Conservation (phyloP, 345 rosid species). For the Lenwebbia sp. region DNA sequence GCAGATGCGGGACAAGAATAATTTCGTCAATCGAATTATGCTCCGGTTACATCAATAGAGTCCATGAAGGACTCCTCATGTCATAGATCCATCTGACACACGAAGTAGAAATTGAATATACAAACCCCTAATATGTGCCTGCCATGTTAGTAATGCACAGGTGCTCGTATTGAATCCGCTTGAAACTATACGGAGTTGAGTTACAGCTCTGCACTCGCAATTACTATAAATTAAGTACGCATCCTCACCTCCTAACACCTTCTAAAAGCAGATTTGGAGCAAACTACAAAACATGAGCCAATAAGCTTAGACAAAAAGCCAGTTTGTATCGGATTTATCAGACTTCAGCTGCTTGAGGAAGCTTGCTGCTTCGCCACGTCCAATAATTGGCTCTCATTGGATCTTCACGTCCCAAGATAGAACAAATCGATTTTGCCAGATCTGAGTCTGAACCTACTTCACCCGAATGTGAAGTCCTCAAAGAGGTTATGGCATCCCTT, state of each 20-base stretch:
- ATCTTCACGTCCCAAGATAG: constrained; percentile 48
- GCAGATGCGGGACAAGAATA: background rate
- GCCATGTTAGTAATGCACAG: background rate
- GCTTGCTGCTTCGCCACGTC: constrained; percentile 66
- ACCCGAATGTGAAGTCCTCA: constrained; percentile 24
- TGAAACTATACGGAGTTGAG: background rate
- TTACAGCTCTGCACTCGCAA: background rate
- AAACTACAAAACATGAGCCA: background rate
- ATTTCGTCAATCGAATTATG: background rate
- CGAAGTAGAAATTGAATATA: background rate
- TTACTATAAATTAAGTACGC: background rate
- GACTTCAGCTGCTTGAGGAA: constrained; percentile 1
- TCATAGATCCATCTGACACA: background rate
- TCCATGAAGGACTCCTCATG: background rate
- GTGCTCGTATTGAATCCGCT: background rate
- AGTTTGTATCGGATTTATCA: background rate
- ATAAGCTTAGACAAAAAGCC: background rate
- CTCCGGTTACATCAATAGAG: background rate
- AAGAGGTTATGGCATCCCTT: constrained; percentile 36
- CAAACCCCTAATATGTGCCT: background rate
- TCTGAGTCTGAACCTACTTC: constrained; percentile 23
- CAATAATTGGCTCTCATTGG: constrained; percentile 67
- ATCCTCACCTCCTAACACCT: background rate
- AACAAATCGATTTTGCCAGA: constrained; percentile 48
- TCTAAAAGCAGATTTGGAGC: background rate